A percentile compares a stretch with the other conserved stretches of the same genome.
Evolutionary conservation across 257 asterid species (phyloP).

Genomic region (Prunella vulgaris): DNA sequence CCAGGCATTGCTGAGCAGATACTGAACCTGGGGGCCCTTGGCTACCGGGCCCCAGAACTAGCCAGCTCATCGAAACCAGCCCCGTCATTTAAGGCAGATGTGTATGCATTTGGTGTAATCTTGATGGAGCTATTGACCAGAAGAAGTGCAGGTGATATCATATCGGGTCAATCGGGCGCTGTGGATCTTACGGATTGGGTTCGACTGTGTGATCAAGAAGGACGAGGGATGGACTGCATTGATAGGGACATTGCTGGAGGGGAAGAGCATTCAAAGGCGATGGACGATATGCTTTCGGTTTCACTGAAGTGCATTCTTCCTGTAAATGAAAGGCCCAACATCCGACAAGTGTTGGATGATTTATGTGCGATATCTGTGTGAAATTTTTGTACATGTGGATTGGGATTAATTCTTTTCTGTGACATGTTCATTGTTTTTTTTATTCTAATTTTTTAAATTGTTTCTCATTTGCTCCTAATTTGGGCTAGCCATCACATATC

Average conservation of each 20-base stretch:
- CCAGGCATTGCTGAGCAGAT: slow-evolving; percentile 88
- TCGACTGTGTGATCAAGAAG: slow-evolving; percentile 74
- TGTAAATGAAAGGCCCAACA: slow-evolving; percentile 84
- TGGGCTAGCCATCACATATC: slow-evolving; percentile 46
- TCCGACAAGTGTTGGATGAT: slow-evolving; percentile 69
- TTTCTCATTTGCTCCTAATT: slow-evolving; percentile 40
- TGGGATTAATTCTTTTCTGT: slow-evolving; percentile 47
- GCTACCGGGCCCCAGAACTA: slow-evolving; percentile 91
- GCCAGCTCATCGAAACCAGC: slow-evolving; percentile 55
- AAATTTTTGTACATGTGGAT: slow-evolving; percentile 57
- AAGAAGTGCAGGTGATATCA: slow-evolving; percentile 97
- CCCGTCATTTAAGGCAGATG: slow-evolving; percentile 86
- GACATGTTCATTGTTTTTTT: slow-evolving; percentile 36
- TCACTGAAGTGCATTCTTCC: slow-evolving; percentile 88
- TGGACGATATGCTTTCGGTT: slow-evolving; percentile 77
- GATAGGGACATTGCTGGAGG: slow-evolving; percentile 84
- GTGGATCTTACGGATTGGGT: slow-evolving; percentile 99
- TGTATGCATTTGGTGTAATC: slow-evolving; percentile 89
- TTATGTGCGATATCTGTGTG: slow-evolving; percentile 69
- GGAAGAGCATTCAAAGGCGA: slow-evolving; percentile 67
- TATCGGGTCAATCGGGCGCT: slow-evolving; percentile 89
- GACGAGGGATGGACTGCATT: slow-evolving; percentile 87
- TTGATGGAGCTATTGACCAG: slow-evolving; percentile 89
- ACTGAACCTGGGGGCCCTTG: slow-evolving; percentile 84
- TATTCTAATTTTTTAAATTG: slow-evolving; percentile 31